Evolutionary conservation across 2,329 filamentous ascomycete species (phyloP).

Genomic region (Gyromitra esculenta): DNA sequence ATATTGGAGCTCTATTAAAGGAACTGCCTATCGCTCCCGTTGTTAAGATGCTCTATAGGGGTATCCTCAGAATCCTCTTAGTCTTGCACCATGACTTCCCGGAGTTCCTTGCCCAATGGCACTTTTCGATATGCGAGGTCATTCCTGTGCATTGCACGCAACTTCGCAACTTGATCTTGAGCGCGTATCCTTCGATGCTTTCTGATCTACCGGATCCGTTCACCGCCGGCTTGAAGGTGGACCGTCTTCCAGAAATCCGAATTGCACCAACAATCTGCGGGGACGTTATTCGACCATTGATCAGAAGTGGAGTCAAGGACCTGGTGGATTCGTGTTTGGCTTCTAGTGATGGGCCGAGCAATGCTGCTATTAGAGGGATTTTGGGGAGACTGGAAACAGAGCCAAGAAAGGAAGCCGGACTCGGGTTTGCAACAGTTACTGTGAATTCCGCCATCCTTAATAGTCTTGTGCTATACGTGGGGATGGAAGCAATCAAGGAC

Average conservation of each 20-base stretch:
- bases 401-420: constrained; percentile 69
- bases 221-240: constrained; percentile 77
- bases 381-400: constrained; percentile 75
- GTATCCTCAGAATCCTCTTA: constrained; percentile 80
- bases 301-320: constrained; percentile 66
- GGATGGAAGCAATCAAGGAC: constrained; percentile 73
- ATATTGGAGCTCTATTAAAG: constrained; percentile 82
- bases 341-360: constrained; percentile 68
- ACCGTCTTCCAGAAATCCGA: constrained; percentile 78
- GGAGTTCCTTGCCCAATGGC: constrained; percentile 88
- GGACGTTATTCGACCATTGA: constrained; percentile 66
- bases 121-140: constrained; percentile 80
- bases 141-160: constrained; percentile 87
- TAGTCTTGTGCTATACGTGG: constrained; percentile 84
- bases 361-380: constrained; percentile 79
- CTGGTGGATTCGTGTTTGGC: constrained; percentile 66
- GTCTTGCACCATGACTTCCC: constrained; percentile 93
- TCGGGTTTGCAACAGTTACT: constrained; percentile 73
- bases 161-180: constrained; percentile 85
- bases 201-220: constrained; percentile 78
- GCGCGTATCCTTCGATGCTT: constrained; percentile 76
- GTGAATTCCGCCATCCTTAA: constrained; percentile 79
- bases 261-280: constrained; percentile 73
- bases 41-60: constrained; percentile 85
- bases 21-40: constrained; percentile 69